Percentiles rank a stretch among this genome's conserved stretches.
phyloP scores from a whole-genome alignment of 116 monocot genomes.

The Dioscorea cayenensis region DNA sequence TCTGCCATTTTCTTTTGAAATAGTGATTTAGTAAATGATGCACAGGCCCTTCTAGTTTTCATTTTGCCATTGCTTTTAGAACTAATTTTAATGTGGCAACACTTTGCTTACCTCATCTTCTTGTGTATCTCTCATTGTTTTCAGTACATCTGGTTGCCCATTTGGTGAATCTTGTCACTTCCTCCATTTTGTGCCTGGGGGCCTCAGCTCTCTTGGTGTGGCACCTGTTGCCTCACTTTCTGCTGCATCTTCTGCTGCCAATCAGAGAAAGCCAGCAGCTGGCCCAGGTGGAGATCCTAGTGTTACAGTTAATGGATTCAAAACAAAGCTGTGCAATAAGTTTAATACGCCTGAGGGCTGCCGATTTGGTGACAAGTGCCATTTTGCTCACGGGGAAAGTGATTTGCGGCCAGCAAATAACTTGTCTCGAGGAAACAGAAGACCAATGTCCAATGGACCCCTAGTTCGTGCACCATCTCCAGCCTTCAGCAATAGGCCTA shows the following conservation, averaged over 20 bases:
- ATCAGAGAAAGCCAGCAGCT: not conserved
- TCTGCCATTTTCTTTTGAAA: too few relatives aligned
- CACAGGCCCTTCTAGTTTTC: too few relatives aligned
- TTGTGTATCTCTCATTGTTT: too few relatives aligned
- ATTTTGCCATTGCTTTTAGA: too few relatives aligned
- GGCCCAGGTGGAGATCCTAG: constrained; percentile 7
- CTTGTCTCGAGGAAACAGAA: not conserved
- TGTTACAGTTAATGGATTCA: constrained; percentile 3
- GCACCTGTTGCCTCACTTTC: constrained; percentile 4
- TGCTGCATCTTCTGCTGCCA: not conserved
- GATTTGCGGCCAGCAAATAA: constrained; percentile 1
- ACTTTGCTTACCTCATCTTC: too few relatives aligned
- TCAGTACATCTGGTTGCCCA: constrained; percentile 17
- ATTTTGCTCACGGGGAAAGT: constrained; percentile 16
- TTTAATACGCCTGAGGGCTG: constrained; percentile 16
- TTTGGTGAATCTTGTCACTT: constrained; percentile 21
- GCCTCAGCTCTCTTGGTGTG: constrained; percentile 8
- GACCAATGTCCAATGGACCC: constrained; percentile 2
- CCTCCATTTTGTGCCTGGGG: constrained; percentile 16
- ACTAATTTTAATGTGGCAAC: too few relatives aligned
- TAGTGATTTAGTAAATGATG: too few relatives aligned
- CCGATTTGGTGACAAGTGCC: constrained; percentile 12
- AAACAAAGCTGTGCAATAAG: constrained; percentile 15
- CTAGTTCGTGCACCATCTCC: constrained; percentile 3
- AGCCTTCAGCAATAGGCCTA: not conserved